Evolutionary conservation across 495 filamentous ascomycete species (phyloP), one percentile per base, ranked within the genome.

Genomic region (Annulohypoxylon moriforme): DNA sequence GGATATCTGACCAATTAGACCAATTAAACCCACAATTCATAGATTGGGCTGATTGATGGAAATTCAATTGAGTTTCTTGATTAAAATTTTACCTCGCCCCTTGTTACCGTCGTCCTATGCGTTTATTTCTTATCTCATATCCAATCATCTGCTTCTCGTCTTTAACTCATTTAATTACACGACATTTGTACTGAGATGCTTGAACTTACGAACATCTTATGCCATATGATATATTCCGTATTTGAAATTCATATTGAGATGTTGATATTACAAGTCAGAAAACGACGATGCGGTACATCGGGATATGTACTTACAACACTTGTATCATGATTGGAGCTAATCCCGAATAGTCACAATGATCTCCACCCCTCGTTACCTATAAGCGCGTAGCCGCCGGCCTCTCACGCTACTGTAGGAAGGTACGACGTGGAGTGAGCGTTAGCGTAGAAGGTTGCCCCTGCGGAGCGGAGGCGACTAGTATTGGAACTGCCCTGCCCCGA

Each of bases 381-480:
- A 76, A 73, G 72, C 74, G 74, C 71, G 68, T 76, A 74, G 74
- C 74, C 74, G 74, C 74, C 74, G 64, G 52, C 63, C 25, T 66
- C 53, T 40, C 64, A 75, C 69, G 63, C 65, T 69, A 73, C 65
- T 73, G 69, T 69, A 61, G 20, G 62, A 52, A 60, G 50, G 62
- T 69, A 52, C 70, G 40, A 61, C 49, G 61, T 71, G 61, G 61
- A 66, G 62, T 57, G 56, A 29, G 36, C 22, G 33, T 49, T 53
- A 68, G 64, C 24, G 46, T 50, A 25, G 49, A 29, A 16, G 49
- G 49, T 31, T 29, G 1, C 49, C 49, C 25, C 40, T 44, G 40
- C 40, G 40, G n/a, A 44, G 46, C 46, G 46, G 46, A 50, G 46
- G 46, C 46, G 22, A 50, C 46, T 50, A 50, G 46, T 44, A 40